These are phyloP conservation scores for Gelatoporia subvermispora DNA, from an alignment of 768 basidiomycete genomes.

Conservation along the genomic window DNA sequence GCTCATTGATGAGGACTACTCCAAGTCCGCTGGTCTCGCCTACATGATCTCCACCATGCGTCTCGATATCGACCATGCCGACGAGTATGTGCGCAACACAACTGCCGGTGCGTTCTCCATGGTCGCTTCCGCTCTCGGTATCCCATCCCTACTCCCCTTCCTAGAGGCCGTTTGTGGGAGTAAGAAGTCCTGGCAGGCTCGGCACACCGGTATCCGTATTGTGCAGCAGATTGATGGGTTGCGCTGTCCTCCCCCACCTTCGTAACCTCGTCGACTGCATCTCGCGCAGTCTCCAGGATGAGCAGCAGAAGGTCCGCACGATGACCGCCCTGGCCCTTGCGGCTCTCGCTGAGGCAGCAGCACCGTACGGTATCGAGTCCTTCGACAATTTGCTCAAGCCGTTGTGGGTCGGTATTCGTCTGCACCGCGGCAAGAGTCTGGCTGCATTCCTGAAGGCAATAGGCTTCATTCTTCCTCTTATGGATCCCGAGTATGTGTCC, in stretches of 20 bases:
- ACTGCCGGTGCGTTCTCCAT: conserved; percentile 99
- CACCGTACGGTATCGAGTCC: conserved; percentile 98
- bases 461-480: conserved; percentile 98
- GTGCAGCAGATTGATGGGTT: conserved; percentile 99
- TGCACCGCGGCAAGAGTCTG: conserved; percentile 91
- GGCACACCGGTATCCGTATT: conserved; percentile 98
- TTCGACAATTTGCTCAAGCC: conserved; percentile 97
- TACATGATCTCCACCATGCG: conserved; percentile 99
- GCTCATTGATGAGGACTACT: conserved; percentile 97
- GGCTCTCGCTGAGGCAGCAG: conserved; percentile 93
- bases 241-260: conserved; percentile 94
- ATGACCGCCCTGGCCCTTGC: conserved; percentile 95
- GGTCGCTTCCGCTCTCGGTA: conserved; percentile 96
- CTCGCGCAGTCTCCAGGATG: conserved; percentile 86
- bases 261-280: conserved; percentile 96
- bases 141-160: conserved; percentile 96
- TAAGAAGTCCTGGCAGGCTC: conserved; percentile 99
- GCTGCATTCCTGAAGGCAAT: conserved; percentile 97
- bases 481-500: conserved; percentile 99
- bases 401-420: conserved; percentile 88
- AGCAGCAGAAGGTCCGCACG: conserved; percentile 93
- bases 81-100: conserved; percentile 98
- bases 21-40: conserved; percentile 96
- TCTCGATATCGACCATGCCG: conserved; percentile 98
- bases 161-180: conserved; percentile 97